Evolutionary conservation across 495 filamentous ascomycete genomes (phyloP), one percentile per base, ranked within the genome.

Genomic region (Hypoxylon fuscum): DNA sequence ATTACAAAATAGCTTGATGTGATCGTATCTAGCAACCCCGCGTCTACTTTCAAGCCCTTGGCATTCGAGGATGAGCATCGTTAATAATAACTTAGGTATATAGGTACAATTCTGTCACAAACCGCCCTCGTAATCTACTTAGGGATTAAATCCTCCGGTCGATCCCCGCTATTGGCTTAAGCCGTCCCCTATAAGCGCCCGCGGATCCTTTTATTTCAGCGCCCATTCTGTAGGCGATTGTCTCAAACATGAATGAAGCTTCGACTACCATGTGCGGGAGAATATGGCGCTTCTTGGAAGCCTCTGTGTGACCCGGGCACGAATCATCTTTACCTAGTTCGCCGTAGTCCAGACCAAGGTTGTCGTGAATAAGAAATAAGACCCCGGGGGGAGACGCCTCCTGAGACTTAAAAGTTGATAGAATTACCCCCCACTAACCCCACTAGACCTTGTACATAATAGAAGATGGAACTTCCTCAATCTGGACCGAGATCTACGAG

Each of bases 401-500:
- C 45, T 65, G 50, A 65, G 20, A 8, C 35, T 22, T 50, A 22
- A 41, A 38, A 55, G 23, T 66, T 66, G 57, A 66, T 66, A 66
- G 47, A 40, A 50, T 61, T 62, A 66, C 63, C 63, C n/a, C 63
- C 63, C 53, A 55, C 57, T 38, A 55, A 62, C 35, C 52, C 57
- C 63, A 62, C 56, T 42, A 48, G 53, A 40, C 35, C 31, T 47
- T 61, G n/a, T n/a, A n/a, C n/a, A n/a, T n/a, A n/a, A n/a, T n/a
- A 41, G 35, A 42, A 62, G 58, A 51, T 58, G 46, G 53, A 44
- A 46, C 44, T 54, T 35, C 43, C 53, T 56, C 40, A 51, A 66
- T 61, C 56, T 66, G 62, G 62, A 66, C 62, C 63, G 57, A 66
- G 63, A 66, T 66, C 63, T 66, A 57, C 63, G 45, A 61, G 63